Conservation (phyloP, 2,329 filamentous ascomycete species). For the Pseudogymnoascus sp. region DNA sequence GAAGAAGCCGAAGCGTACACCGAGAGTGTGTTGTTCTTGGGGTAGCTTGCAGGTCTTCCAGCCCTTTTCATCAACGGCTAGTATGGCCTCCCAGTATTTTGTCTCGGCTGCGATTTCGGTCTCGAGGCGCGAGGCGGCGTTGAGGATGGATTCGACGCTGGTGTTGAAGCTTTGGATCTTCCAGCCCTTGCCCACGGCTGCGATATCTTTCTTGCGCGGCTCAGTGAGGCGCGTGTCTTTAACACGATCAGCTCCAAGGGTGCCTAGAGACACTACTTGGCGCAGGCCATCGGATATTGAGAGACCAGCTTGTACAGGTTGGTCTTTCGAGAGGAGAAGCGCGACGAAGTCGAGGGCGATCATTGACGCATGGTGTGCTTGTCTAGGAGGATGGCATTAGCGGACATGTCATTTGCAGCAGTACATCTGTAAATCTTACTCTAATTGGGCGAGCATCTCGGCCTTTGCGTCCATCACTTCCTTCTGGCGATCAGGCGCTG, state of each 20-base stretch:
- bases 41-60: slow-evolving; percentile 81
- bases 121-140: slow-evolving; percentile 63
- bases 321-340: slow-evolving; percentile 72
- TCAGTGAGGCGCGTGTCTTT: slow-evolving; percentile 52
- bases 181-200: slow-evolving; percentile 58
- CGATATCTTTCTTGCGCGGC: slow-evolving; percentile 47
- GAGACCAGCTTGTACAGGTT: slow-evolving; percentile 57
- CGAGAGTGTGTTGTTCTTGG: slow-evolving; percentile 63
- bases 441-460: slow-evolving; percentile 50
- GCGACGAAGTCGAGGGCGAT: slow-evolving; percentile 76
- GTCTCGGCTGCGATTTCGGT: slow-evolving; percentile 72
- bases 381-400: slow-evolving; percentile 21
- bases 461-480: slow-evolving; percentile 40
- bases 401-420: background rate
- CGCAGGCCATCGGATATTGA: slow-evolving; percentile 66
- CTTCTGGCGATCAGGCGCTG: slow-evolving; percentile 30
- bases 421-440: slow-evolving; percentile 34
- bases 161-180: slow-evolving; percentile 69
- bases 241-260: slow-evolving; percentile 60
- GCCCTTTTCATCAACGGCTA: slow-evolving; percentile 71
- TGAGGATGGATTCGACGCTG: slow-evolving; percentile 64
- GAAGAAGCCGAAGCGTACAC: slow-evolving; percentile 81
- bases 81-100: slow-evolving; percentile 80
- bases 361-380: slow-evolving; percentile 52
- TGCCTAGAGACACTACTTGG: slow-evolving; percentile 63